These are phyloP conservation scores for Botrytis byssoidea DNA, from an alignment of 2,329 filamentous ascomycete genomes.

Conservation along the genomic window DNA sequence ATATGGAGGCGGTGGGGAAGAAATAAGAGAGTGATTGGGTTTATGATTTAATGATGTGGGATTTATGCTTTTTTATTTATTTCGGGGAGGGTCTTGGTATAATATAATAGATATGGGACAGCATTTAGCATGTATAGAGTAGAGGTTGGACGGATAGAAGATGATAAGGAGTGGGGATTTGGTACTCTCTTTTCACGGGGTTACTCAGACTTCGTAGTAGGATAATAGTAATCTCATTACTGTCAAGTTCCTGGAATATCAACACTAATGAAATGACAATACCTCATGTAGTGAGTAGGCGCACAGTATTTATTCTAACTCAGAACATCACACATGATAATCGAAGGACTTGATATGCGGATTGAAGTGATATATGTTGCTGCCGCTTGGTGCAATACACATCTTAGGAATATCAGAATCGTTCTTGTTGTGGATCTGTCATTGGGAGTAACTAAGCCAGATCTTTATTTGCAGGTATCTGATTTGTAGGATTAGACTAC, in stretches of 20 bases:
- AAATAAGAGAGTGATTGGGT: background rate
- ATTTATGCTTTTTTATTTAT: background rate
- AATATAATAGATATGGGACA: background rate
- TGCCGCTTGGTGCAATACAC: background rate
- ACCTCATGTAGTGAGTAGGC: background rate
- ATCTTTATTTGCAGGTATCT: too few relatives aligned
- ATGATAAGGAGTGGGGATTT: too few relatives aligned
- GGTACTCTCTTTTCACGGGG: background rate
- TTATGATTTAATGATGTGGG: background rate
- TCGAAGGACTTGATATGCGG: background rate
- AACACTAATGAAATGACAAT: accelerated
- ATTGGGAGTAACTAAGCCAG: too few relatives aligned
- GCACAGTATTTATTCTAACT: background rate
- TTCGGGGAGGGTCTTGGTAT: background rate
- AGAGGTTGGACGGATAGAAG: background rate
- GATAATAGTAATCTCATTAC: background rate
- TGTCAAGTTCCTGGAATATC: too few relatives aligned
- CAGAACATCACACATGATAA: background rate
- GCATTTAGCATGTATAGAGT: background rate
- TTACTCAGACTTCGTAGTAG: background rate
- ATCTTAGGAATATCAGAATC: background rate
- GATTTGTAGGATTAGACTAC: too few relatives aligned
- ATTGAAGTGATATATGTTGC: background rate
- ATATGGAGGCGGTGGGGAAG: conserved; percentile 13
- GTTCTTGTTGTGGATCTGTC: background rate